Evolutionary conservation across 495 filamentous ascomycete species (phyloP), one percentile per base, ranked within the genome.

Genomic region (Niebla homalea): DNA sequence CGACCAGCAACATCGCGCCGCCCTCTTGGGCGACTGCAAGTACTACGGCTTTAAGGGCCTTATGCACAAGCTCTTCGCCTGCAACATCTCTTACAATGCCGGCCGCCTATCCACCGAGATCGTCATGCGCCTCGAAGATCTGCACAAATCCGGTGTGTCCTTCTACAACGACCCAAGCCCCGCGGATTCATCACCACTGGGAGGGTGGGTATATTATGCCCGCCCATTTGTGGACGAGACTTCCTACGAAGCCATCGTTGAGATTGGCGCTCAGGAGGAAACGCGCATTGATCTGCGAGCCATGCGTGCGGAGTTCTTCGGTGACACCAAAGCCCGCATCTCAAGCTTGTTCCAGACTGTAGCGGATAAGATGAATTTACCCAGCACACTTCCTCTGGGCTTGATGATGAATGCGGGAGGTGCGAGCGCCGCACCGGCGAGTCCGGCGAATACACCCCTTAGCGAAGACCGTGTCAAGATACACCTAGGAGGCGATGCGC

Each of bases 21-120:
- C 84, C 48, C 74, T 98, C 1, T 70, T 98, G 0, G 74, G 85
- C 16, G 90, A 98, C 63, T 93, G 85, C 61, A 81, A 84, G 36
- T 98, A 95, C 57, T 96, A 89, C 64, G 85, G 94, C 60, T 80
- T 98, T 46, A 88, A 88, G 56, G 88, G 88, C 0, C 63, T 95
- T 0, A 92, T 96, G 64, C 90, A 98, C 64, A 80, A 78, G 48
- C 67, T 98, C 11, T 87, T 96, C 37, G 77, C 84, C 1, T 83
- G 89, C 59, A 64, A 77, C 25, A 85, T 94, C 45, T 77, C 73
- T 43, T 87, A 78, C 67, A 95, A 96, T 53, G 76, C 82, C 25
- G 65, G 74, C 21, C 74, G 80, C 2, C 66, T 71, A 10, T 69
- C 72, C 16, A 72, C 79, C 0, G 92, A 98, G 66, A 95, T 98